Evolutionary conservation across 306 rosid genomes (phyloP), one percentile per base, ranked within the genome.

Genomic region (Vigna radiata): DNA sequence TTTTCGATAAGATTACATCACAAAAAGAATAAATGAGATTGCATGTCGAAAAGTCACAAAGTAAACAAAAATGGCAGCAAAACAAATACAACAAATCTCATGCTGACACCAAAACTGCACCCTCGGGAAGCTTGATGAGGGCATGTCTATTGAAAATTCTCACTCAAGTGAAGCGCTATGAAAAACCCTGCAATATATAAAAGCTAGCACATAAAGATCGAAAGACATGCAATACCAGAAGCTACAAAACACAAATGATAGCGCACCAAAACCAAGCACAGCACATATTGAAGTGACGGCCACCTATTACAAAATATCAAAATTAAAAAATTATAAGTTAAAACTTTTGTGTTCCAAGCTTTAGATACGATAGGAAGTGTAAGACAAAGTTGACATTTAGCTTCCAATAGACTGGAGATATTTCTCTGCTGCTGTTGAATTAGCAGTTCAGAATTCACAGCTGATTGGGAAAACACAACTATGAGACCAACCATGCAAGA

Each of bases 151-250:
- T 23, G 53, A 60, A 37, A 41, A 44, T 16, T 16, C 54, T 36
- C 75, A 62, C 68, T 65, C 6, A 3, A 16, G 43, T 39, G 67
- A 79, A 43, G 61, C 17, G 50, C 53, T 25, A 43, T 25, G 29
- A 7, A 23, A 44, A 53, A 8, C 46, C 67, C 83, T 63, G 71
- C 73, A 25, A 55, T 7, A 55, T 7, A 64, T 36, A 58, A 74
- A 29, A 70, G 62, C 37, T n/a, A 17, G 60, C 37, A 18, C 66
- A 62, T 63, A 64, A 75, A 56, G 56, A 76, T 47, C 3, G 21
- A 63, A 68, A 68, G 43, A 61, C 55, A 67, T 5, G 70, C 72
- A 75, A 18, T 25, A 25, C 27, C 27, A 2, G 3, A 25, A 23
- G 25, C 37, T 17, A 27, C 55, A 65, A 4, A 55, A 48, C 31